phyloP scores from a whole-genome alignment of 2,329 filamentous ascomycete genomes.

The Cladosporium sp. region DNA sequence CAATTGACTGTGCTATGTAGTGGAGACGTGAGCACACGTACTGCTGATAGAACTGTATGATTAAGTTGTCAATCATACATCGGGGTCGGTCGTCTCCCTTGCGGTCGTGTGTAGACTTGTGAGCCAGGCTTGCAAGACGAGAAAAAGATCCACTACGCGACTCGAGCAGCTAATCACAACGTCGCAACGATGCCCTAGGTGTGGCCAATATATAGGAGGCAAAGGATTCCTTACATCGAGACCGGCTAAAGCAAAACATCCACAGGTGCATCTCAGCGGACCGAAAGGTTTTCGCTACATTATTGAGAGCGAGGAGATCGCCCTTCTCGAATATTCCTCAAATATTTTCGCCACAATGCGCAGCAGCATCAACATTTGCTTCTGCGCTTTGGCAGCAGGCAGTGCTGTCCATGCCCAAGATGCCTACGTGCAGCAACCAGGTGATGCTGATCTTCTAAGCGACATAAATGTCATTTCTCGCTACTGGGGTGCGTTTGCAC shows the following conservation, averaged over 20 bases:
- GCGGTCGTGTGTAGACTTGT: neutral
- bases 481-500: constrained; percentile 44
- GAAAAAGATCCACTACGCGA: neutral
- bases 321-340: neutral
- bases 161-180: neutral
- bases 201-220: neutral
- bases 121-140: neutral
- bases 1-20: neutral
- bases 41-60: neutral
- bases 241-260: neutral
- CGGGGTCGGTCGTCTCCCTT: neutral
- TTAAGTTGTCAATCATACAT: neutral
- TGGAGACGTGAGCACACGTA: neutral
- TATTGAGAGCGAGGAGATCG: neutral
- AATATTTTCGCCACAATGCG: constrained; percentile 3
- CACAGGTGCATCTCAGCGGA: neutral
- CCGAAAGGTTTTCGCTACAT: neutral
- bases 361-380: neutral
- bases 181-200: neutral
- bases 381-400: constrained; percentile 10
- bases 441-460: constrained; percentile 29
- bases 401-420: neutral
- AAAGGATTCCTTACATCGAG: neutral
- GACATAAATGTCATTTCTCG: constrained; percentile 41
- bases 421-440: neutral